Evolutionary conservation across 2,329 filamentous ascomycete species (phyloP), one percentile per base, ranked within the genome.

Genomic region (Neonectria punicea): DNA sequence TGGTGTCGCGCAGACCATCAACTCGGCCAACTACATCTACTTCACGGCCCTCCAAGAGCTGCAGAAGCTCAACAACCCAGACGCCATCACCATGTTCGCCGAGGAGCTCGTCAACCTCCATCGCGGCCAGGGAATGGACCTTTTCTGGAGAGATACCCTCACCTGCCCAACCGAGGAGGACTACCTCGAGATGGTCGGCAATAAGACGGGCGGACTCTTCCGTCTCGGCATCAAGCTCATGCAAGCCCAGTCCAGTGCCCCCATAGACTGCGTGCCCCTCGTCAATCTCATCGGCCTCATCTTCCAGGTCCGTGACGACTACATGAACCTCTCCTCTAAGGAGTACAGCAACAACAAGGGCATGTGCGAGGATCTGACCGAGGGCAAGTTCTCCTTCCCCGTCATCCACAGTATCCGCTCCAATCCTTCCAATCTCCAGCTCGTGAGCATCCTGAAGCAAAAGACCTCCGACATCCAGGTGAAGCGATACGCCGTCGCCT

Each of bases 311-410:
- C 89, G 92, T 73, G 93, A 95, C 82, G 96, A 99, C 85, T 97
- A 97, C 82, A 89, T 94, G 79, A 98, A 98, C 78, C 89, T 99
- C 47, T 87, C 86, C 32, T 88, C 85, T 18, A 83, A 82, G n/a
- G 85, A 90, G 74, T 98, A 98, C 83, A 90, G 90, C 41, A 85
- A 91, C 69, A 95, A 97, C 80, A 98, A 98, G 83, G 96, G 95
- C 54, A 87, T 97, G 72, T 97, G 93, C 79, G 95, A 98, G 82
- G 96, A 98, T 80, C 82, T 98, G 73, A 98, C 94, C 1, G 96
- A 98, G 82, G 95, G 95, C 68, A 98, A 98, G 85, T 98, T 98
- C 83, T 95, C 92, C 28, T 98, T 98, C 78, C 94, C 94, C 44
- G 90, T 98, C 74, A 97, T 98, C 74, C 95, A 98, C 82, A 92